These are phyloP conservation scores for Xylariales sp. DNA, from an alignment of 2,329 filamentous ascomycete genomes.

Conservation along the genomic window DNA sequence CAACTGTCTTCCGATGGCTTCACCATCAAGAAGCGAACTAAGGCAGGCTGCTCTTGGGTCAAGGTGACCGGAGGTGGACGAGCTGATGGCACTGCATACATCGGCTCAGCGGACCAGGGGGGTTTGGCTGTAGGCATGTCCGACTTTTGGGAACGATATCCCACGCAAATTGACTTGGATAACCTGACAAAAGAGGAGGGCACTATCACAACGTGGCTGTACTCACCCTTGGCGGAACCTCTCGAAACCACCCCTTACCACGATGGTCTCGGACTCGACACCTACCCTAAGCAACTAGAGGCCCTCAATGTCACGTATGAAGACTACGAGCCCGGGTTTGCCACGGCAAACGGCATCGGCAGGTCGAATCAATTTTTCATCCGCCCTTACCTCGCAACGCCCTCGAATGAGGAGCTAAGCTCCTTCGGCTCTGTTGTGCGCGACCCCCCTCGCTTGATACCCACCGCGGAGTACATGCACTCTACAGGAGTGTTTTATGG, in stretches of 20 bases:
- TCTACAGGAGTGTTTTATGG: conserved; percentile 48
- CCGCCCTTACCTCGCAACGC: conserved; percentile 48
- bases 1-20: conserved; percentile 59
- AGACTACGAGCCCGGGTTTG: conserved; percentile 52
- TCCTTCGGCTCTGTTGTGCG: conserved; percentile 40
- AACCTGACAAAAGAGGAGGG: conserved; percentile 45
- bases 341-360: conserved; percentile 53
- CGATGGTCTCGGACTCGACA: conserved; percentile 51
- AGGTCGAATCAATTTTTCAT: conserved; percentile 54
- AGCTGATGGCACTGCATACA: conserved; percentile 52
- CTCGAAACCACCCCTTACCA: conserved; percentile 55
- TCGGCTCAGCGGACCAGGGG: conserved; percentile 52
- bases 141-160: conserved; percentile 62
- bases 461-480: conserved; percentile 43
- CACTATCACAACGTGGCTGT: conserved; percentile 55
- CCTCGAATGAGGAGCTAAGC: conserved; percentile 40
- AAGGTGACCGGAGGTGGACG: conserved; percentile 53
- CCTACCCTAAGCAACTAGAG: conserved; percentile 53
- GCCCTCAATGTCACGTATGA: conserved; percentile 61
- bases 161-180: conserved; percentile 51
- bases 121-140: conserved; percentile 54
- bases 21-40: conserved; percentile 55
- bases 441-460: conserved; percentile 46
- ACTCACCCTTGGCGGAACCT: conserved; percentile 50
- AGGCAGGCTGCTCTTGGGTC: conserved; percentile 52